Evolutionary conservation across 2,329 filamentous ascomycete genomes (phyloP).

Genomic region (Ceratocystis ficicola): DNA sequence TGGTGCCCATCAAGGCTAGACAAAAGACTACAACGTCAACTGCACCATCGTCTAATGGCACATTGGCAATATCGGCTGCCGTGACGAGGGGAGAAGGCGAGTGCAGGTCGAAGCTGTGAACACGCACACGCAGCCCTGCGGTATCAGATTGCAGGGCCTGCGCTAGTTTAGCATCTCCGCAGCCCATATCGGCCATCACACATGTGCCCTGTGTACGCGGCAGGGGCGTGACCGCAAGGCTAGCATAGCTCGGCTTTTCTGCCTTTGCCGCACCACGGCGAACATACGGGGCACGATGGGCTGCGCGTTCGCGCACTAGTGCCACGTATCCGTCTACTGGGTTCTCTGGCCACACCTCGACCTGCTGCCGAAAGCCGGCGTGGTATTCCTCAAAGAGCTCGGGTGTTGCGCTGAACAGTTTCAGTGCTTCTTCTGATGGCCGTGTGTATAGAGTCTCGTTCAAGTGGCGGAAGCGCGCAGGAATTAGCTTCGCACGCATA

Average conservation of each 20-base stretch:
- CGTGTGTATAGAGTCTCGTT: conserved; percentile 95
- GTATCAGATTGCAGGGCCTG: conserved; percentile 51
- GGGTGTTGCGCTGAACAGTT: conserved; percentile 70
- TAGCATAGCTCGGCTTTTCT: conserved; percentile 25
- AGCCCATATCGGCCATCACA: conserved; percentile 82
- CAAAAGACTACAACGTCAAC: conserved; percentile 90
- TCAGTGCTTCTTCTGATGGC: conserved; percentile 70
- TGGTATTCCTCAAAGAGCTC: conserved; percentile 97
- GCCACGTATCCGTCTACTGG: conserved; percentile 78
- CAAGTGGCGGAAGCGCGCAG: conserved; percentile 89
- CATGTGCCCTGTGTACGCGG: conserved; percentile 61
- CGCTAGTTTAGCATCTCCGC: conserved; percentile 78
- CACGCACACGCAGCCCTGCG: conserved; percentile 56
- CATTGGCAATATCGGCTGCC: conserved; percentile 72
- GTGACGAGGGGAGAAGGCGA: conserved; percentile 66
- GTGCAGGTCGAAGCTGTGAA: conserved; percentile 81
- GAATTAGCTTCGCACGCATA: conserved; percentile 90
- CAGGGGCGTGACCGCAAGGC: conserved; percentile 39
- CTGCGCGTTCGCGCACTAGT: conserved; percentile 55
- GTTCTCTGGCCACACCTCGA: conserved; percentile 92
- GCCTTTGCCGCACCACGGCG: conserved; percentile 24
- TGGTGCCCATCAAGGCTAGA: conserved; percentile 94
- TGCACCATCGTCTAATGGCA: conserved; percentile 62
- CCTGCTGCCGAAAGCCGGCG: conserved; percentile 88
- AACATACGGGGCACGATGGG: conserved; percentile 24